A percentile compares a stretch with the other conserved stretches of the same genome.
Evolutionary conservation across 441 rosid species (phyloP).

Genomic region (Erodium moschatum): DNA sequence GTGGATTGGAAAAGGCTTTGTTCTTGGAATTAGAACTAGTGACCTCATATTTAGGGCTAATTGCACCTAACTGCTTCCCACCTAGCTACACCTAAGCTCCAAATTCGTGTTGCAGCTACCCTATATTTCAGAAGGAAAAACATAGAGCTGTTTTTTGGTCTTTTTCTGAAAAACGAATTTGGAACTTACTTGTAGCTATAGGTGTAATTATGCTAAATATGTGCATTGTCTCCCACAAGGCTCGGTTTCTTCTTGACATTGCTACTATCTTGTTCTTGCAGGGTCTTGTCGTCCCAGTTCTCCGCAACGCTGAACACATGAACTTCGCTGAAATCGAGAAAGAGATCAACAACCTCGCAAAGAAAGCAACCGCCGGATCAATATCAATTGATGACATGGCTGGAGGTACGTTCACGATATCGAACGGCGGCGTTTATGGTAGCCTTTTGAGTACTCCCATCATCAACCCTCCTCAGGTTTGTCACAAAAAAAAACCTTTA

Average conservation of each 20-base stretch:
- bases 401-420: constrained; percentile 90
- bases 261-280: constrained; percentile 18
- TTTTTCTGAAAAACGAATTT: no score
- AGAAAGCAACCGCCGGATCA: constrained; percentile 84
- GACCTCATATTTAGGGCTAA: no score
- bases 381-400: constrained; percentile 97
- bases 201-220: not conserved
- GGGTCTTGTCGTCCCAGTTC: constrained; percentile 96
- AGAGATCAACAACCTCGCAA: constrained; percentile 74
- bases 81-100: no score
- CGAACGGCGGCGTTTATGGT: constrained; percentile 96
- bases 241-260: not conserved
- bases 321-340: constrained; percentile 93
- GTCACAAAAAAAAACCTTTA: not conserved
- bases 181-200: no score
- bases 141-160: no score
- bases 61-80: no score
- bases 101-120: no score
- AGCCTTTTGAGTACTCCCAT: constrained; percentile 96
- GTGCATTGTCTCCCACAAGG: not conserved
- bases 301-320: constrained; percentile 70
- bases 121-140: no score
- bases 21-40: no score
- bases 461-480: constrained; percentile 97
- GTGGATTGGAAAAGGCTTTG: no score